Conservation (phyloP, 1,139 yeast species). For the Kodamaea fungicola region DNA sequence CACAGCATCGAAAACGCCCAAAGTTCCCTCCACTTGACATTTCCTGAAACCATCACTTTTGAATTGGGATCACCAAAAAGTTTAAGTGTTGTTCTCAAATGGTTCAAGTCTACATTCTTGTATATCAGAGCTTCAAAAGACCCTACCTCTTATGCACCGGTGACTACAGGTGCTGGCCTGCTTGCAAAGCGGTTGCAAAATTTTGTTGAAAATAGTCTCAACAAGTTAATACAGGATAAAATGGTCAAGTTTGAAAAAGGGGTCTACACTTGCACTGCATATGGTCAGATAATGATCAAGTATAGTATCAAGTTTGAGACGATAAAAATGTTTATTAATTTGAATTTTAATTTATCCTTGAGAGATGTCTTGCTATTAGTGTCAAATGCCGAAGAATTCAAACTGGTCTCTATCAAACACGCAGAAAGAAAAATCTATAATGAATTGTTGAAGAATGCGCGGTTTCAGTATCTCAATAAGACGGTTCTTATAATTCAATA, state of each 20-base stretch:
- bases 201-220: slow-evolving; percentile 27
- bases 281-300: slow-evolving; percentile 44
- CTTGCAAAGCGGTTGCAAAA: slow-evolving; percentile 21
- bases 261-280: slow-evolving; percentile 26
- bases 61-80: slow-evolving; percentile 36
- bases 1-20: slow-evolving; percentile 44
- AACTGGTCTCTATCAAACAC: slow-evolving; percentile 32
- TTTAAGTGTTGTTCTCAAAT: slow-evolving; percentile 37
- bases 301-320: slow-evolving; percentile 44
- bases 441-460: slow-evolving; percentile 29
- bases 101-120: slow-evolving; percentile 50
- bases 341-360: slow-evolving; percentile 10
- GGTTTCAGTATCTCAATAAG: slow-evolving; percentile 20
- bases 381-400: slow-evolving; percentile 36
- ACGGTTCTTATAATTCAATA: slow-evolving; percentile 38
- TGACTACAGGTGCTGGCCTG: neutral
- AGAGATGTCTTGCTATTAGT: slow-evolving; percentile 23
- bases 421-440: slow-evolving; percentile 42
- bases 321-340: slow-evolving; percentile 28
- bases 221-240: slow-evolving; percentile 22
- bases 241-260: slow-evolving; percentile 16
- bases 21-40: slow-evolving; percentile 43
- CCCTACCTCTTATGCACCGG: neutral
- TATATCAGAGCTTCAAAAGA: neutral
- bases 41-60: slow-evolving; percentile 46